These are phyloP conservation scores for Metschnikowia kofuensis DNA, from an alignment of 805 yeast genomes.

Conservation along the genomic window DNA sequence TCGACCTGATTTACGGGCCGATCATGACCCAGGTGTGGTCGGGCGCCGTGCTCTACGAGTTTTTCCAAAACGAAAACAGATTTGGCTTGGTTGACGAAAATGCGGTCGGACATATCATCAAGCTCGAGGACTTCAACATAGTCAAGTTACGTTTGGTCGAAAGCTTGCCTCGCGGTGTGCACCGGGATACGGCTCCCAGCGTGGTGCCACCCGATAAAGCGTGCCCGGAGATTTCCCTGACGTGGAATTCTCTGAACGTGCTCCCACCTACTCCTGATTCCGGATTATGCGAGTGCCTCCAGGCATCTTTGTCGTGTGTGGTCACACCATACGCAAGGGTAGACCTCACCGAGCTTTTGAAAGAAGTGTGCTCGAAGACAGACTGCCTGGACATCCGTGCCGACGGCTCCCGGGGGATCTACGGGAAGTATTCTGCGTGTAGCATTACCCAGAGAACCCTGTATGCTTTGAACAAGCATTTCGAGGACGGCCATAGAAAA, in stretches of 20 bases:
- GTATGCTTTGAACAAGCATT: slow-evolving; percentile 39
- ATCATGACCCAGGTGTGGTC: slow-evolving; percentile 38
- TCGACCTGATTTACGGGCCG: slow-evolving; percentile 32
- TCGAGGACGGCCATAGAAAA: slow-evolving; percentile 19
- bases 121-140: slow-evolving; percentile 32
- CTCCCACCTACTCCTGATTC: slow-evolving; percentile 43
- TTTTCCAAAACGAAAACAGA: slow-evolving; percentile 32
- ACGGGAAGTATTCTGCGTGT: slow-evolving; percentile 44
- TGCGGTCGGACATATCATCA: slow-evolving; percentile 24
- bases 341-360: slow-evolving; percentile 21
- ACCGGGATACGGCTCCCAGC: slow-evolving; percentile 1
- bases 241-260: slow-evolving; percentile 13
- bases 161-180: slow-evolving; percentile 21
- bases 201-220: neutral
- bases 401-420: slow-evolving; percentile 35
- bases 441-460: slow-evolving; percentile 36
- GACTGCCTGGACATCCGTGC: slow-evolving; percentile 39
- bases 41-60: slow-evolving; percentile 39
- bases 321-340: slow-evolving; percentile 24
- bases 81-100: slow-evolving; percentile 35
- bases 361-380: slow-evolving; percentile 33
- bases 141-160: slow-evolving; percentile 23
- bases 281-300: slow-evolving; percentile 44
- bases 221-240: slow-evolving; percentile 9
- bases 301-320: slow-evolving; percentile 39